Conservation (phyloP, 495 filamentous ascomycete species). For the Hypomontagnella monticulosa region DNA sequence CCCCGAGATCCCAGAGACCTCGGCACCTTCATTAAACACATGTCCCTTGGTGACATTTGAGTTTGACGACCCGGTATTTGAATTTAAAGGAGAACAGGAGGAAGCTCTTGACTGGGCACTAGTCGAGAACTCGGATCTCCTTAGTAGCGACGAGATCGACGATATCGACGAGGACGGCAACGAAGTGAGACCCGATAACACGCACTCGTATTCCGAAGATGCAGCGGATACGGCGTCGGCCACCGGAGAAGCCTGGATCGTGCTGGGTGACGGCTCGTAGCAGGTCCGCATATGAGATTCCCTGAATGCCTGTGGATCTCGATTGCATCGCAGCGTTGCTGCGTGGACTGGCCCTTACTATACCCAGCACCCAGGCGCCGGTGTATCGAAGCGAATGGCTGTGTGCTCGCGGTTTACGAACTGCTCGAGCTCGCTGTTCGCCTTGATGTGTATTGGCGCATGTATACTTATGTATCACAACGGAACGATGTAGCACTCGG, state of each 20-base stretch:
- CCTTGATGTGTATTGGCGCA: conserved; percentile 18
- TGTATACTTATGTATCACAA: conserved; percentile 27
- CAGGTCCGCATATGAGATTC: conserved; percentile 55
- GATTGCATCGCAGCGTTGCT: conserved; percentile 39
- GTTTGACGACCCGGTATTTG: conserved; percentile 38
- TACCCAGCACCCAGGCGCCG: conserved; percentile 29
- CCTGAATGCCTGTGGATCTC: conserved; percentile 49
- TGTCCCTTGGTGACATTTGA: conserved; percentile 22
- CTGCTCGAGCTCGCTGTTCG: conserved; percentile 36
- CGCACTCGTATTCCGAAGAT: conserved; percentile 3
- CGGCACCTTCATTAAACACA: conserved; percentile 24
- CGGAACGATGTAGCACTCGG: conserved; percentile 19
- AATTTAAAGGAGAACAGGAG: conserved; percentile 22
- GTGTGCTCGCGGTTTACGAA: conserved; percentile 37
- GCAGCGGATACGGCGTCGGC: conserved; percentile 25
- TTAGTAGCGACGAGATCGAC: conserved; percentile 4
- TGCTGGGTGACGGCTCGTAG: conserved; percentile 60
- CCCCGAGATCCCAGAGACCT: conserved; percentile 41
- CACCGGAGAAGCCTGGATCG: conserved; percentile 47
- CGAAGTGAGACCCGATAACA: no score
- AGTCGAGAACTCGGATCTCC: conserved; percentile 2
- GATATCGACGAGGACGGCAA: conserved; percentile 4
- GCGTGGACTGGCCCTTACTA: conserved; percentile 51
- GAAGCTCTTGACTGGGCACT: conserved; percentile 32
- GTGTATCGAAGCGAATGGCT: conserved; percentile 15